Evolutionary conservation across 352 stramenopile species (phyloP).

Genomic region (Phytophthora pisi): DNA sequence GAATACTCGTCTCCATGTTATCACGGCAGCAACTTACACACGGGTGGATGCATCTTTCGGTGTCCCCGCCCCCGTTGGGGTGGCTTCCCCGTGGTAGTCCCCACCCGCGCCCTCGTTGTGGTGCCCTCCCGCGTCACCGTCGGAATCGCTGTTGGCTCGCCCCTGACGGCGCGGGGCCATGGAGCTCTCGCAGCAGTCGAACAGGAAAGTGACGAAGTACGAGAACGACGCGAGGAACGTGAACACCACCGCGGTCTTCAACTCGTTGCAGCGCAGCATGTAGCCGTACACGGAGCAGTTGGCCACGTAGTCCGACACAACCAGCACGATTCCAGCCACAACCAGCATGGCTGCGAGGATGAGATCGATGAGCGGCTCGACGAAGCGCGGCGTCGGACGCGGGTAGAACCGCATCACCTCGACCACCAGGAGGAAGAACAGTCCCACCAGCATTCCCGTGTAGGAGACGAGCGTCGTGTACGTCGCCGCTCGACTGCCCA

Average conservation of each 20-base stretch:
- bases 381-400: conserved; percentile 43
- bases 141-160: conserved; percentile 20
- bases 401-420: conserved; percentile 45
- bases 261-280: conserved; percentile 64
- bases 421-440: conserved; percentile 60
- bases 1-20: no score
- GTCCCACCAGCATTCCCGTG: conserved; percentile 65
- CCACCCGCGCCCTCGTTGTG: conserved; percentile 7
- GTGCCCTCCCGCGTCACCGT: conserved; percentile 7
- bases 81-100: conserved; percentile 33
- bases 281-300: conserved; percentile 70
- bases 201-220: conserved; percentile 53
- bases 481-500: conserved; percentile 60
- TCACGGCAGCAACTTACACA: conserved; percentile 24
- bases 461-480: conserved; percentile 70
- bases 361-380: conserved; percentile 63
- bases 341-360: conserved; percentile 59
- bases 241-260: conserved; percentile 68
- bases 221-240: conserved; percentile 65
- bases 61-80: conserved; percentile 25
- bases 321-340: conserved; percentile 68
- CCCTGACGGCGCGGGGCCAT: conserved; percentile 3
- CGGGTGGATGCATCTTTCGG: conserved; percentile 36
- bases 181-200: conserved; percentile 53
- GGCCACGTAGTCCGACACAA: conserved; percentile 69